Conservation (phyloP, 352 stramenopile species). For the Phytopythium ostracodes region DNA sequence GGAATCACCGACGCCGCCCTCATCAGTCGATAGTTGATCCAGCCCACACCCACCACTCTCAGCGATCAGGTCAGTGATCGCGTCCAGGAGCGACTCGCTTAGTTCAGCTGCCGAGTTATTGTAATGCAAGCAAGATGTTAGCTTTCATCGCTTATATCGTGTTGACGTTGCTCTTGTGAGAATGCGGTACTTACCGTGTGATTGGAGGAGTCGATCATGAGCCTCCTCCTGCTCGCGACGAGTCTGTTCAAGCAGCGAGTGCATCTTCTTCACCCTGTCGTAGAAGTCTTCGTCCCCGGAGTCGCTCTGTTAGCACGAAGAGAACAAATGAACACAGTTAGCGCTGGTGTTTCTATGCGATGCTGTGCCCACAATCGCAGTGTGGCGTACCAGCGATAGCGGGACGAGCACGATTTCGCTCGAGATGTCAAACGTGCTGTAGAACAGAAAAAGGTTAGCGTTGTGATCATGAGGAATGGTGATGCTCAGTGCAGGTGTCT, state of each 20-base stretch:
- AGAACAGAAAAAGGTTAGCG: neutral
- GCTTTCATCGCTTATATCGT: neutral
- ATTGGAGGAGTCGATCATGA: constrained; percentile 25
- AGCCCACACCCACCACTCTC: constrained; percentile 40
- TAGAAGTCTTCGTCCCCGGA: constrained; percentile 3
- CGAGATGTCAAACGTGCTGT: neutral
- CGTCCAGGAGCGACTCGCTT: constrained; percentile 38
- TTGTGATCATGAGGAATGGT: neutral
- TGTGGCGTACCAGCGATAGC: neutral
- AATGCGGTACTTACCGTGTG: constrained; percentile 19
- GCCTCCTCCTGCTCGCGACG: constrained; percentile 20
- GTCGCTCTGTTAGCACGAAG: neutral
- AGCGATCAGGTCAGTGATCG: constrained; percentile 33
- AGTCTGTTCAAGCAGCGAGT: neutral
- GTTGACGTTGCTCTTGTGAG: neutral
- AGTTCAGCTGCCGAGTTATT: constrained; percentile 23
- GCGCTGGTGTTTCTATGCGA: neutral
- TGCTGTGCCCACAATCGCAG: neutral
- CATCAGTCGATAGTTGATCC: constrained; percentile 25
- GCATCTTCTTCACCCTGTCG: constrained; percentile 1
- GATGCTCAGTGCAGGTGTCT: neutral
- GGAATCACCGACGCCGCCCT: constrained; percentile 20
- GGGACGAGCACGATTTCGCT: constrained; percentile 2
- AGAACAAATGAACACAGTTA: neutral
- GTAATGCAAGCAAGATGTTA: constrained; percentile 6